Evolutionary conservation across 2,329 filamentous ascomycete genomes (phyloP).

Genomic region (Ophiostoma pallidulum): DNA sequence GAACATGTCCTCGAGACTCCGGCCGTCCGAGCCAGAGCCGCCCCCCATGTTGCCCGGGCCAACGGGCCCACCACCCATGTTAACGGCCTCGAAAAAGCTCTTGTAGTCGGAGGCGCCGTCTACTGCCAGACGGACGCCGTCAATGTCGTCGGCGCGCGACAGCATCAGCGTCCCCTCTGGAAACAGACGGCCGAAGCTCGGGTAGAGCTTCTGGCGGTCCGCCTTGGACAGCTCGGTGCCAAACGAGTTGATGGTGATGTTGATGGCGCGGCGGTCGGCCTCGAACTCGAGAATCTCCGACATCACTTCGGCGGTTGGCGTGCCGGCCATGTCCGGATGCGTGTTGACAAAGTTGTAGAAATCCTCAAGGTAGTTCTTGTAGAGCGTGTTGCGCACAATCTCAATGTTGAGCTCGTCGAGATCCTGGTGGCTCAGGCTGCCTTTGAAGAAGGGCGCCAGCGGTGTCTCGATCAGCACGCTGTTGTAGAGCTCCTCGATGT

Average conservation of each 20-base stretch:
- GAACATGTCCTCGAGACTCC: conserved; percentile 93
- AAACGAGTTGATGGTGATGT: conserved; percentile 98
- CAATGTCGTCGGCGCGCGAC: conserved; percentile 85
- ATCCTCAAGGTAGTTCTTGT: conserved; percentile 99
- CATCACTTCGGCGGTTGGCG: conserved; percentile 91
- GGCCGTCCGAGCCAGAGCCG: conserved; percentile 68
- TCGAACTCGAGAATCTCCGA: conserved; percentile 93
- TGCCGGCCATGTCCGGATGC: conserved; percentile 74
- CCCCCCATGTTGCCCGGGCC: conserved; percentile 78
- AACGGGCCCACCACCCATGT: conserved; percentile 59
- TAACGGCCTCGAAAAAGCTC: conserved; percentile 86
- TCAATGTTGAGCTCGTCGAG: conserved; percentile 98
- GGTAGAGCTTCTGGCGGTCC: conserved; percentile 94
- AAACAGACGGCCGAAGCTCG: conserved; percentile 80
- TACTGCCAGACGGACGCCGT: conserved; percentile 86
- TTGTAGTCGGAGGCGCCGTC: conserved; percentile 93
- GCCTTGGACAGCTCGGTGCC: conserved; percentile 90
- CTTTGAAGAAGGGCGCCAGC: conserved; percentile 94
- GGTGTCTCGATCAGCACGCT: conserved; percentile 95
- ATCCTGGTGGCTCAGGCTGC: conserved; percentile 89
- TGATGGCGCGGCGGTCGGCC: conserved; percentile 92
- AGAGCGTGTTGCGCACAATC: conserved; percentile 95
- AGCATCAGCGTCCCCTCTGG: conserved; percentile 94
- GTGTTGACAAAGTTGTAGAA: conserved; percentile 93
- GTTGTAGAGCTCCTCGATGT: conserved; percentile 98